These are phyloP conservation scores for Seminavis robusta DNA, from an alignment of 108 stramenopile species.

Conservation along the genomic window DNA sequence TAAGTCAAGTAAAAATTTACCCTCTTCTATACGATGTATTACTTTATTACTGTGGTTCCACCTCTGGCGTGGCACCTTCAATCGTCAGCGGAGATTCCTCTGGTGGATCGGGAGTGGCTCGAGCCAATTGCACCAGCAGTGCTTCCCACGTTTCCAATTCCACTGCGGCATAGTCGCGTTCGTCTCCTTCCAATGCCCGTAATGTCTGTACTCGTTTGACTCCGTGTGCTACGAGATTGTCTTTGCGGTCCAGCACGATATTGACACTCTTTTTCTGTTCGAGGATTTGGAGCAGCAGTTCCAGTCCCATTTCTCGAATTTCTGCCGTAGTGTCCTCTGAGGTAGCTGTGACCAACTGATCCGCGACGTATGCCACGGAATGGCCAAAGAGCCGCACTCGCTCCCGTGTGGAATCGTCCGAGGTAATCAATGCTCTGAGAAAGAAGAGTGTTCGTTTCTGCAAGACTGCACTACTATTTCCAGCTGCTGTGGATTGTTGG, in stretches of 20 bases:
- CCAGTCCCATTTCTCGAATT: constrained; percentile 71
- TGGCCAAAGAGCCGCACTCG: constrained; percentile 31
- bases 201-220: constrained; percentile 55
- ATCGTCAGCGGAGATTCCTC: no score
- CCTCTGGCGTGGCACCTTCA: no score
- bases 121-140: constrained; percentile 47
- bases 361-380: constrained; percentile 29
- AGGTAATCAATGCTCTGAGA: constrained; percentile 63
- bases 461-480: constrained; percentile 17
- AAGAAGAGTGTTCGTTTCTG: constrained; percentile 62
- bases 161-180: constrained; percentile 40
- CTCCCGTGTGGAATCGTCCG: constrained; percentile 39
- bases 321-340: constrained; percentile 48
- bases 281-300: constrained; percentile 45
- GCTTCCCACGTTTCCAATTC: constrained; percentile 79
- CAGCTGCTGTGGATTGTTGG: constrained; percentile 8
- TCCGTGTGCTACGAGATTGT: constrained; percentile 45
- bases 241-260: constrained; percentile 41
- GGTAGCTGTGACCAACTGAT: constrained; percentile 16
- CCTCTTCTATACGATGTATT: no score
- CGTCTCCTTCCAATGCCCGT: constrained; percentile 55
- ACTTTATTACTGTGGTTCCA: no score
- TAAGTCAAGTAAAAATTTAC: no score
- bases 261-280: constrained; percentile 31
- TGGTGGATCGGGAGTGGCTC: constrained; percentile 36